Base-by-base conservation (phyloP, 306 rosid species). In the Abrus pulchellus region DNA sequence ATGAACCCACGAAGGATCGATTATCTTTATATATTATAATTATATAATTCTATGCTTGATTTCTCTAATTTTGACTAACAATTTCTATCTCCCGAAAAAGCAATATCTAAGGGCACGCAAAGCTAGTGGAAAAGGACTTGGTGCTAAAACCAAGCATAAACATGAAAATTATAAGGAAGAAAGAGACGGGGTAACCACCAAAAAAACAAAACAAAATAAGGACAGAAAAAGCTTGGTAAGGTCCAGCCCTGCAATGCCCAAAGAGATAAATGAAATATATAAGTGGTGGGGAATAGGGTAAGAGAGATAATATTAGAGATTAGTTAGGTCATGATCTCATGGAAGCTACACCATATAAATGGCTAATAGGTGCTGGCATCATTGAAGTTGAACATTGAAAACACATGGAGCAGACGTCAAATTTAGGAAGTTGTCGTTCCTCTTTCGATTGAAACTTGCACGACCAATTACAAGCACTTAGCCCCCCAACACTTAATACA, bases 101-200 rank as follows among this genome's bases (percentile, higher is more conserved):
- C 57, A 66, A 54, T 66, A 53, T 65, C 29, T 12, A 50, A 67
- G 77, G 40, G 12, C 52, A 13, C 33, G 73, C 53, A 64, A 63
- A 56, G 40, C 62, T n/a, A 66, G 66, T 41, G 74, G 84, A 54
- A 65, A 73, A 72, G 56, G 77, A 73, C 65, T 34, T 4, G 71
- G 34, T 10, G 29, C 4, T 34, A 47, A 56, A 75, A 66, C 6
- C 47, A 48, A 82, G 40, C 11, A 57, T 2, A 28, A 65, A 63
- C 41, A 73, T 29, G 63, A 75, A 75, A 82, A 82, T 61, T 52
- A 63, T 49, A 69, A 69, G 78, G 28, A 62, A 77, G 79, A 77
- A 77, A 83, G 79, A 77, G 82, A 83, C 75, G 1, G 27, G 41
- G 75, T 71, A 83, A 83, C 86, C 62, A 71, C 76, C 80, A 27